These are phyloP conservation scores for Saccharomycopsis crataegensis DNA, from an alignment of 1,139 yeast species.

Conservation along the genomic window DNA sequence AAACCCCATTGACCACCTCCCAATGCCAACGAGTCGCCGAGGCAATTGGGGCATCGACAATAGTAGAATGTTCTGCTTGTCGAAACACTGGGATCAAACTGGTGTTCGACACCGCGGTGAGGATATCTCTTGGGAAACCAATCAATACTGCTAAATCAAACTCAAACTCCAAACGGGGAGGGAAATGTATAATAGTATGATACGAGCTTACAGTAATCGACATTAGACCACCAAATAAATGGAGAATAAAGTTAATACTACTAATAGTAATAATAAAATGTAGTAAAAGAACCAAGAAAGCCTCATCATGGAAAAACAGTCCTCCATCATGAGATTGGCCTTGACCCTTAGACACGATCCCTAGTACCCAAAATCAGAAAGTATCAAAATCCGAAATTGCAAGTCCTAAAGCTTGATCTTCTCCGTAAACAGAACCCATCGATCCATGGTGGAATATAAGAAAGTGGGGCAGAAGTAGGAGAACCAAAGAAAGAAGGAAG, in stretches of 20 bases:
- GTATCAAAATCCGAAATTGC: conserved; percentile 14
- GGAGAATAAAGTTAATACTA: neutral
- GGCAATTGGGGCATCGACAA: conserved; percentile 78
- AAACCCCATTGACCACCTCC: conserved; percentile 64
- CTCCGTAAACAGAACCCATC: conserved; percentile 66
- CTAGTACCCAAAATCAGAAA: conserved; percentile 3
- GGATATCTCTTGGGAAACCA: conserved; percentile 31
- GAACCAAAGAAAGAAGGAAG: too few species aligned
- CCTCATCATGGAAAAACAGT: too few species aligned
- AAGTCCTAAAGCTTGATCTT: conserved; percentile 43
- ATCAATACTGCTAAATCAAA: conserved; percentile 44
- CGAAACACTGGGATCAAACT: conserved; percentile 87
- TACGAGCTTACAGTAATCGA: conserved; percentile 27
- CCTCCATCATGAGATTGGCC: neutral
- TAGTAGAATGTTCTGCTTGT: conserved; percentile 91
- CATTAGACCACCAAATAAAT: neutral
- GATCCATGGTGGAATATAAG: conserved; percentile 40
- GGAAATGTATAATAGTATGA: conserved; percentile 50
- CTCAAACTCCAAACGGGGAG: conserved; percentile 38
- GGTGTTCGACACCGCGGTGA: conserved; percentile 87
- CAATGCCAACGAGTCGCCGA: conserved; percentile 86
- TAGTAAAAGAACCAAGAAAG: conserved; percentile 1
- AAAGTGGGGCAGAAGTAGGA: conserved; percentile 73
- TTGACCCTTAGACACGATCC: conserved; percentile 16
- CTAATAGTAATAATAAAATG: neutral